Evolutionary conservation across 768 basidiomycete genomes (phyloP).

Genomic region (Chalciporus pseudorubinellus): DNA sequence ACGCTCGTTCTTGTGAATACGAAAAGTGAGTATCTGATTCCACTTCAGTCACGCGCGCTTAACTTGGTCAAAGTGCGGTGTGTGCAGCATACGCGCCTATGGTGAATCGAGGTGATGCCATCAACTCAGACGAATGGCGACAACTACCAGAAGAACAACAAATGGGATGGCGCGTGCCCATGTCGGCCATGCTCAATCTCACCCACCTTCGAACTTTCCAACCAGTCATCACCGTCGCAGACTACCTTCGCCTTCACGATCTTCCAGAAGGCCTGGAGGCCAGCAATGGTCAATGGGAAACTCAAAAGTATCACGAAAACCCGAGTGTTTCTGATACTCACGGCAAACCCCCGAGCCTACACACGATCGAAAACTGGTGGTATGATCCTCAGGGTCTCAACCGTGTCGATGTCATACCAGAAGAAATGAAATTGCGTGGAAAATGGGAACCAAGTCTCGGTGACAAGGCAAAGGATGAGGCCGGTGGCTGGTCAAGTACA

Average conservation of each 20-base stretch:
- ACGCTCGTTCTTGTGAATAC: conserved; percentile 44
- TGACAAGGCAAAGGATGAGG: conserved; percentile 9
- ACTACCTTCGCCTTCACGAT: conserved; percentile 42
- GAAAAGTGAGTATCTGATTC: conserved; percentile 16
- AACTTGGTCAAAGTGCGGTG: conserved; percentile 23
- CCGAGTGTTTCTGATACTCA: conserved; percentile 27
- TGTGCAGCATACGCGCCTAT: conserved; percentile 42
- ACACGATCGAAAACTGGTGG: conserved; percentile 38
- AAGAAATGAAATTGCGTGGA: conserved; percentile 33
- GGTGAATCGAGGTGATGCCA: conserved; percentile 45
- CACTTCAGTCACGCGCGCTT: background rate
- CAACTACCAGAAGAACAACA: conserved; percentile 35
- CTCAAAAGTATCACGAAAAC: conserved; percentile 31
- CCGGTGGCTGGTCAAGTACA: conserved; percentile 24
- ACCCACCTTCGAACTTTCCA: conserved; percentile 38
- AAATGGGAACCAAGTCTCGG: conserved; percentile 23
- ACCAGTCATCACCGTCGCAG: conserved; percentile 41
- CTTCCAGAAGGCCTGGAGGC: conserved; percentile 34
- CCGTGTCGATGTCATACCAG: conserved; percentile 38
- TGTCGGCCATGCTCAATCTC: conserved; percentile 42
- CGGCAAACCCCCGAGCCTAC: conserved; percentile 26
- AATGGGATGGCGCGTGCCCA: conserved; percentile 37
- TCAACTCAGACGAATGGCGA: conserved; percentile 43
- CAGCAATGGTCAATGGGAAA: conserved; percentile 40
- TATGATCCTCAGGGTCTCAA: conserved; percentile 38